Evolutionary conservation across 805 yeast species (phyloP).

Genomic region (Wickerhamomyces tratensis): DNA sequence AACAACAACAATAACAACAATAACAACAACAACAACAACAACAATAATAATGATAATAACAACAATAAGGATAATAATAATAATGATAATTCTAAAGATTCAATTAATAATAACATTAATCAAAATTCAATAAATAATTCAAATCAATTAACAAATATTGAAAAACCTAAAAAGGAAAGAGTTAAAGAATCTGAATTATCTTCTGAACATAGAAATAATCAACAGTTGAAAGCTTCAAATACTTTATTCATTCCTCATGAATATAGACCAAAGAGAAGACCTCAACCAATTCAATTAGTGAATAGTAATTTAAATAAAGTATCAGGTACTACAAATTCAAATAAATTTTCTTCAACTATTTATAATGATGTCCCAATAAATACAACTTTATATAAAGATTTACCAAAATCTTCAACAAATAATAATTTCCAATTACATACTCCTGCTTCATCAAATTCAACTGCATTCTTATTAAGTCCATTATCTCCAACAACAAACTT

Average conservation of each 20-base stretch:
- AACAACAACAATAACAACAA: no score
- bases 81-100: no score
- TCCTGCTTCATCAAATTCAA: slow-evolving; percentile 13
- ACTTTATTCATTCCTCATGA: slow-evolving; percentile 13
- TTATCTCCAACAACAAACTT: slow-evolving; percentile 4
- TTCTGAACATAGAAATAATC: neutral
- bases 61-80: no score
- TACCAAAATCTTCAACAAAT: neutral
- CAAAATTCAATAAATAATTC: no score
- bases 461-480: slow-evolving; percentile 10
- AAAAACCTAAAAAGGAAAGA: neutral
- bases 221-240: slow-evolving; percentile 5
- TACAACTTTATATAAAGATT: no score
- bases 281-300: slow-evolving; percentile 14
- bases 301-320: neutral
- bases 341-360: neutral
- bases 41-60: no score
- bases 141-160: neutral
- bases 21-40: no score
- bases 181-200: neutral
- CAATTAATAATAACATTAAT: no score
- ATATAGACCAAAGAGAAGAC: slow-evolving; percentile 18
- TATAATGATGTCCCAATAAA: slow-evolving; percentile 14
- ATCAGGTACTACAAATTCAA: no score
- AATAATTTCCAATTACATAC: slow-evolving; percentile 5